Base-by-base conservation (phyloP, 495 filamentous ascomycete species). In the Alectoria sarmentosa region DNA sequence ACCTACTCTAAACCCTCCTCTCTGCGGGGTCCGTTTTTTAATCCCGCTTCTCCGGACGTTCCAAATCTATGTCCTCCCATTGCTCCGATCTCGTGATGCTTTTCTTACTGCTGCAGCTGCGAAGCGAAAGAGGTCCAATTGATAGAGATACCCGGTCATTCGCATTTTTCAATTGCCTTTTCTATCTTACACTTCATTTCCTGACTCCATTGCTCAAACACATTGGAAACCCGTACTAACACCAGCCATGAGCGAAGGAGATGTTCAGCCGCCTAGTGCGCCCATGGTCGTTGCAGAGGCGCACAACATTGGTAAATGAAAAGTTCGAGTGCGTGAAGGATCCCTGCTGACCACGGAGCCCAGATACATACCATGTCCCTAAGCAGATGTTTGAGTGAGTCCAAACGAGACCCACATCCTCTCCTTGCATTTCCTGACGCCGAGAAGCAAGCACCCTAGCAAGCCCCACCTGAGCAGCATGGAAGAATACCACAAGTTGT, bases 401-500 rank as follows among this genome's bases (percentile, higher is more conserved):
- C 7, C 30, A 49, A 13, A 17, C 9, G 4, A 17, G 14, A 46
- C 30, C 13, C 56, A 37, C 11, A 13, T 15, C 44, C 34, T 37
- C 54, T 30, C 17, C 58, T 26, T 32, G 34, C 17, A 52, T 30
- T 26, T 30, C 36, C 60, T 67, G 28, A 67, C 41, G 14, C 34
- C 19, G 2, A 46, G 36, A 26, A 86, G 87, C 13, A 90, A 90
- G 72, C 88, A 90, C 73, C 86, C 88, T 30, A 74, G 76, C 39
- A 84, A 87, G 64, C 85, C 88, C 41, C 86, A 90, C 73, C 67
- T 90, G 49, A 81, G 85, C 67, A 77, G 78, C 66, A 67, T 97
- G 44, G 90, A 95, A 67, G 88, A 97, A 73, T 98, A 98, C 82
- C 85, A 95, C 75, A 79, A 84, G 77, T 78, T 96, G 67, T 97